These are phyloP conservation scores for Trichoderma koningiopsis DNA, from an alignment of 2,329 filamentous ascomycete genomes.

Conservation along the genomic window DNA sequence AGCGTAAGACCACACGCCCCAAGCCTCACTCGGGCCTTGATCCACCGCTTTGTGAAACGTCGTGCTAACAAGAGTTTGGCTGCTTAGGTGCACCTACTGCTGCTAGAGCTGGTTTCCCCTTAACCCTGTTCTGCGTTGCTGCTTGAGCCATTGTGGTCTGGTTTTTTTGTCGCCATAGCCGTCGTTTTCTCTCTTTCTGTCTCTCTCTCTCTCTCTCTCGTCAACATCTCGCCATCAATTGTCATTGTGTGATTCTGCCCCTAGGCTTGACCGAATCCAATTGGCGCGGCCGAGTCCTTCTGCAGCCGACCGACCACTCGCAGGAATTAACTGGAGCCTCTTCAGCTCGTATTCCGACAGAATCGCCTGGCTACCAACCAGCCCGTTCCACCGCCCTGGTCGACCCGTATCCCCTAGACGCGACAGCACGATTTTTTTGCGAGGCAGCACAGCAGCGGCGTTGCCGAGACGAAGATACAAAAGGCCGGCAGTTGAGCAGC, in stretches of 20 bases:
- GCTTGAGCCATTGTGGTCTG: neutral
- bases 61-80: conserved; percentile 4
- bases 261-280: conserved; percentile 10
- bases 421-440: conserved; percentile 27
- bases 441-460: conserved; percentile 26
- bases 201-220: neutral
- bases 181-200: neutral
- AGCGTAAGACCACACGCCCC: conserved; percentile 9
- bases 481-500: conserved; percentile 11
- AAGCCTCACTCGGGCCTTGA: conserved; percentile 21
- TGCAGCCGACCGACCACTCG: conserved; percentile 15
- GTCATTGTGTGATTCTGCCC: conserved; percentile 12
- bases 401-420: conserved; percentile 31
- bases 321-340: conserved; percentile 28
- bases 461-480: conserved; percentile 21
- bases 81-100: neutral
- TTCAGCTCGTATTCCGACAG: conserved; percentile 36
- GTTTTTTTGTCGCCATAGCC: neutral
- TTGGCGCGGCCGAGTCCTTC: conserved; percentile 17
- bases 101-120: conserved; percentile 1
- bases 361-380: conserved; percentile 33
- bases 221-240: conserved; percentile 4
- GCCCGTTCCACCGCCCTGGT: conserved; percentile 35
- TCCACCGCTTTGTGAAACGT: conserved; percentile 25
- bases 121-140: conserved; percentile 9